Percentiles rank a stretch among this genome's conserved stretches.
Conservation (phyloP, 345 rosid species). For the Pugionium cornutum region DNA sequence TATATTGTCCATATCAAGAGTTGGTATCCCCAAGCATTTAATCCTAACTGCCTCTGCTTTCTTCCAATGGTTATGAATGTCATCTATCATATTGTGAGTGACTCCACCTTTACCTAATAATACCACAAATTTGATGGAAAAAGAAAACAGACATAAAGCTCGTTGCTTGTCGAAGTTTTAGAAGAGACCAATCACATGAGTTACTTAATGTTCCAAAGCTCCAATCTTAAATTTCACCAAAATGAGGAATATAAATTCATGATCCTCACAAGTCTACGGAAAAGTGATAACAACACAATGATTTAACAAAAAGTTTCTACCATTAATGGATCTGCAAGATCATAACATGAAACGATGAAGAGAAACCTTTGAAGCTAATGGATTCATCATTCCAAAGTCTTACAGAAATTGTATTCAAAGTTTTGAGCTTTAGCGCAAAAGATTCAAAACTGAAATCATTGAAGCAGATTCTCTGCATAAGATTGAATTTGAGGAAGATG, state of each 20-base stretch:
- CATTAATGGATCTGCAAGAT: no score
- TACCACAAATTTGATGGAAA: neutral
- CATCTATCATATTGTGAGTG: conserved; percentile 93
- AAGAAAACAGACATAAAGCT: neutral
- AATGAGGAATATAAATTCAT: neutral
- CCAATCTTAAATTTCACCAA: neutral
- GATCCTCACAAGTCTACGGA: neutral
- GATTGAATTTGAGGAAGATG: conserved; percentile 8
- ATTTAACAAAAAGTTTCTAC: no score
- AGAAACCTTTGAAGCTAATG: no score
- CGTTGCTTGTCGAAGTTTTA: neutral
- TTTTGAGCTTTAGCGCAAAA: neutral
- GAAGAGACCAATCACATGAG: conserved; percentile 1
- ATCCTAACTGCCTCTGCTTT: conserved; percentile 88
- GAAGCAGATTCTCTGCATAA: neutral
- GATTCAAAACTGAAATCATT: conserved; percentile 7
- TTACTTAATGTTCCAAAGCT: neutral
- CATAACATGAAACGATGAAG: no score
- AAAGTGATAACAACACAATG: no score
- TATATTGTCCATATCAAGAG: conserved; percentile 88
- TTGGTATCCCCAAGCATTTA: conserved; percentile 89
- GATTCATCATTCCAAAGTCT: no score
- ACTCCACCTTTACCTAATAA: conserved; percentile 75
- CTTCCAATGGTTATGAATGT: conserved; percentile 90
- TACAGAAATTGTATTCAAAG: neutral